Percentiles rank a stretch among this genome's conserved stretches.
These are phyloP conservation scores for Hevea brasiliensis DNA, from an alignment of 345 rosid genomes.

Conservation along the genomic window DNA sequence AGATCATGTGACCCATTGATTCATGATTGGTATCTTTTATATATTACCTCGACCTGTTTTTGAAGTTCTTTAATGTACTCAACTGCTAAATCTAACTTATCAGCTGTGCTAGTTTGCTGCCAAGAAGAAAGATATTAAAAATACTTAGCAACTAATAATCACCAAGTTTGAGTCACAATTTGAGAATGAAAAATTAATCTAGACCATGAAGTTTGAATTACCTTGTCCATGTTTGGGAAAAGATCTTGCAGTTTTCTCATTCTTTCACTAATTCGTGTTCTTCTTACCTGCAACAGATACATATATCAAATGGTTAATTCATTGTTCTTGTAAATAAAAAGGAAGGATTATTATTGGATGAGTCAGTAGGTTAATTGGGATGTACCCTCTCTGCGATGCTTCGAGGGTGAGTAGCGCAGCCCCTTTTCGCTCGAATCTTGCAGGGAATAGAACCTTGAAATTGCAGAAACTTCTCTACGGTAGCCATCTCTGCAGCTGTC, in stretches of 20 bases:
- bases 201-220: slow-evolving; percentile 24
- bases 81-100: slow-evolving; percentile 73
- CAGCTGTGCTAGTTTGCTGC: slow-evolving; percentile 75
- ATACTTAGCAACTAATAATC: slow-evolving; percentile 1
- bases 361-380: neutral
- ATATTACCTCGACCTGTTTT: slow-evolving; percentile 57
- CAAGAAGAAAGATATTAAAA: slow-evolving; percentile 5
- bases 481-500: slow-evolving; percentile 45
- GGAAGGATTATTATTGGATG: neutral
- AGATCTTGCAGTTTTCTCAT: slow-evolving; percentile 68
- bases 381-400: slow-evolving; percentile 92
- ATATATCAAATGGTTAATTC: neutral
- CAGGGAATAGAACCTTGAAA: slow-evolving; percentile 76
- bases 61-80: slow-evolving; percentile 68
- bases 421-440: slow-evolving; percentile 82
- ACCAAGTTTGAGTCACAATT: neutral
- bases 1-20: slow-evolving; percentile 15
- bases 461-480: slow-evolving; percentile 45
- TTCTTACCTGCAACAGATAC: slow-evolving; percentile 48
- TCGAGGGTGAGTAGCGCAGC: slow-evolving; percentile 92
- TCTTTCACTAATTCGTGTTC: slow-evolving; percentile 65
- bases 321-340: neutral
- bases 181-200: neutral
- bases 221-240: slow-evolving; percentile 72
- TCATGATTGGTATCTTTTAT: neutral